Percentiles rank a stretch among this genome's conserved stretches.
Conservation (phyloP, 2,329 filamentous ascomycete genomes). For the Trichoderma simmonsii region DNA sequence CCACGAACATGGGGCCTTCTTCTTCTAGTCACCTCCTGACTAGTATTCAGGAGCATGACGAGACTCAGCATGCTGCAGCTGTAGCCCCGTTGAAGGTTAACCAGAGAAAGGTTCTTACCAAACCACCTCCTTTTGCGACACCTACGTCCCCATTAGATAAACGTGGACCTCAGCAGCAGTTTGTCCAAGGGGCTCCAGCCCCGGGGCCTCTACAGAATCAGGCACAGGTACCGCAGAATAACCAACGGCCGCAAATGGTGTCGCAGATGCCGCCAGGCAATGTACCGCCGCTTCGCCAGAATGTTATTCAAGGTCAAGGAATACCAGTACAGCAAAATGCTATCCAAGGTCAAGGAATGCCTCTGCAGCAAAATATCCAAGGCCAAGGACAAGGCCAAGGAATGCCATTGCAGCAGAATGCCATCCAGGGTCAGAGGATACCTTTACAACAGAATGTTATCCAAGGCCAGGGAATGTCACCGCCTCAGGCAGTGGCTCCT, state of each 20-base stretch:
- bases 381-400: background rate
- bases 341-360: background rate
- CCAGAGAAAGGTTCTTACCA: slow-evolving; percentile 5
- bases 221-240: background rate
- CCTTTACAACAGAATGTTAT: background rate
- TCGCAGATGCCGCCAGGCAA: background rate
- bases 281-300: background rate
- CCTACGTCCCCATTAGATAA: background rate
- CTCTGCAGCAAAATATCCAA: background rate
- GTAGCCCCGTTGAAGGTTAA: background rate
- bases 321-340: background rate
- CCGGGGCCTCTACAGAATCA: background rate
- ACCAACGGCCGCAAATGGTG: background rate
- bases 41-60: slow-evolving; percentile 23
- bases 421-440: background rate
- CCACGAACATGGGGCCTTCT: background rate
- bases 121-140: slow-evolving; percentile 2
- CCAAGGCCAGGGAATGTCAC: background rate
- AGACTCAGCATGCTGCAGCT: slow-evolving; percentile 3
- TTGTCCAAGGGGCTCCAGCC: background rate
- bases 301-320: background rate
- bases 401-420: background rate
- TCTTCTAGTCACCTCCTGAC: slow-evolving; percentile 17
- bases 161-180: background rate
- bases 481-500: background rate